Base-by-base conservation (phyloP, 169 alveolate genomes). In the Cryptosporidium sp. region DNA sequence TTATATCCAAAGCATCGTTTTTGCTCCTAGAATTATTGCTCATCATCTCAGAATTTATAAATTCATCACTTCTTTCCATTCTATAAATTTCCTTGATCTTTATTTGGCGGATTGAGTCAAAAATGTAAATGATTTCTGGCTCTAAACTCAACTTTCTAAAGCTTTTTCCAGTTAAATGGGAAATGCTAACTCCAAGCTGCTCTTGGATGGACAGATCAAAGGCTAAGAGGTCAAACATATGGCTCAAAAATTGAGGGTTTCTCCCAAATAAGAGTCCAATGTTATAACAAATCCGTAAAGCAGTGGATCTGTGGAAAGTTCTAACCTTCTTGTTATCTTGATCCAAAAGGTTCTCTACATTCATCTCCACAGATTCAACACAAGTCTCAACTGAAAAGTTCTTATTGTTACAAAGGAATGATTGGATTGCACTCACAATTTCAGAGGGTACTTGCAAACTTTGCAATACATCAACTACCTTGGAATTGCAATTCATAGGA, bases 121-220 rank as follows among this genome's bases (percentile, higher is more conserved):
- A 62, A 3, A 80, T 48, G n/a, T 80, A 59, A 31, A 62, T 59
- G n/a, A 80, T 26, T 80, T 23, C 68, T 10, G 65, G 62, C 21
- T 45, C 67, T 9, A 67, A 58, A 16, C 50, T 35, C 23, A 62
- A 31, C 35, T 43, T 33, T 10, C 16, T 10, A 39, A 65, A 29
- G 39, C 52, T 70, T 21, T 26, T 59, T 10, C 68, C 68, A 5
- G 70, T 59, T 12, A 80, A 18, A 51, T 62, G 68, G 0, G 55
- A 31, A 16, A 80, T 18, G 8, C 43, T 45, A 26, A 65, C 45
- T 37, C 89, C 89, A 21, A 65, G 21, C 12, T 61, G 65, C 23
- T 80, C 89, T 50, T 80, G 61, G 14, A 65, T 41, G 10, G 89
- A 37, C 3, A n/a, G 39, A 31, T 80, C 67, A 48, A 80, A 65